Conservation (phyloP, 352 stramenopile species). For the Globisporangium cylindrosporum region DNA sequence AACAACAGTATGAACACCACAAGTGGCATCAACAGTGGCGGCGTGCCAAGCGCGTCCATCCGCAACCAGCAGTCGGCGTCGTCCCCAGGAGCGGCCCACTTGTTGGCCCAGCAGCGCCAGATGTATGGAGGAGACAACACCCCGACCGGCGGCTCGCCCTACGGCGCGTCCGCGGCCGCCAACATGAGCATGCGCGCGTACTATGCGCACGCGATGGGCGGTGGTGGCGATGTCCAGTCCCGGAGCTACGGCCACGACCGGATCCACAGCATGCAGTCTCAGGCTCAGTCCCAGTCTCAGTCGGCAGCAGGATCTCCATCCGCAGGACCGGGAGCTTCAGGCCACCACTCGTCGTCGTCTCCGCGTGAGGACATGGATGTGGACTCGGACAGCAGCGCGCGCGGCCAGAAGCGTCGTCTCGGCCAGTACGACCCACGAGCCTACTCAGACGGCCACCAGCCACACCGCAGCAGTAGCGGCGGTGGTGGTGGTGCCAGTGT, state of each 20-base stretch:
- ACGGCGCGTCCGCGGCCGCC: conserved; percentile 19
- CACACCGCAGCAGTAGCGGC: conserved; percentile 9
- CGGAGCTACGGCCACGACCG: conserved; percentile 13
- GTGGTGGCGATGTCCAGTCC: conserved; percentile 17
- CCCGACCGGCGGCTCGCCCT: conserved; percentile 19
- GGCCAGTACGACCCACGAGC: conserved; percentile 26
- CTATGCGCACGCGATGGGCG: conserved; percentile 26
- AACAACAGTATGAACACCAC: background rate
- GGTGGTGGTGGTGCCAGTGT: conserved; percentile 11
- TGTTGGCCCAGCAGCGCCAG: conserved; percentile 22
- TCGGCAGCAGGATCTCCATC: conserved; percentile 6
- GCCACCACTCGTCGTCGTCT: background rate
- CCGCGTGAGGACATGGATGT: conserved; percentile 8
- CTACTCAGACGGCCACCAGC: background rate
- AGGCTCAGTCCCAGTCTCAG: background rate
- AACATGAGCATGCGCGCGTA: conserved; percentile 22
- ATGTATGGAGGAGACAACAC: conserved; percentile 20
- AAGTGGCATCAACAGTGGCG: conserved; percentile 2
- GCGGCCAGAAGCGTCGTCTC: conserved; percentile 41
- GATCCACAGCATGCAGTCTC: conserved; percentile 4
- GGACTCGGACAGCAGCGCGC: conserved; percentile 17
- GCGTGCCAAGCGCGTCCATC: conserved; percentile 17
- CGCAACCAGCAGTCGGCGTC: conserved; percentile 14
- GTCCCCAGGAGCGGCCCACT: background rate
- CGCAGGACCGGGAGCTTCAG: background rate